Conservation (phyloP, 1,284 basidiomycete species). For the Ganoderma sp. region DNA sequence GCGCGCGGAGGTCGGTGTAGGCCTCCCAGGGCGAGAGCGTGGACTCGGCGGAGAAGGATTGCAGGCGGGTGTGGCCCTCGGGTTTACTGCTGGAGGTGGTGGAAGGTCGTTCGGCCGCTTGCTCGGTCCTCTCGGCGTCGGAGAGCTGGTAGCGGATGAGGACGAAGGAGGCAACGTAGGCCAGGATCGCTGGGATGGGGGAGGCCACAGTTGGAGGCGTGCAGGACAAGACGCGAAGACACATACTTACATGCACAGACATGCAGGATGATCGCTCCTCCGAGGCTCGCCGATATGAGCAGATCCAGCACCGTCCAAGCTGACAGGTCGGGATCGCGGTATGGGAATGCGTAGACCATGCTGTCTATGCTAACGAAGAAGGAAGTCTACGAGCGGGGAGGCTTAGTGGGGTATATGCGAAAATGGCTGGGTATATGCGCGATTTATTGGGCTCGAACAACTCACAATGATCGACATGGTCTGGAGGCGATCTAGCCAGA, state of each 20-base stretch:
- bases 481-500: conserved; percentile 43
- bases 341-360: conserved; percentile 39
- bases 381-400: conserved; percentile 37
- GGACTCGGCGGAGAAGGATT: conserved; percentile 18
- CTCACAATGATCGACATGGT: conserved; percentile 41
- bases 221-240: conserved; percentile 17
- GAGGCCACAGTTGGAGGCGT: conserved; percentile 20
- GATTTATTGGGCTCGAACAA: conserved; percentile 45
- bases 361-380: conserved; percentile 48
- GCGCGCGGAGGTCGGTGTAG: conserved; percentile 25
- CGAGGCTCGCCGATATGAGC: conserved; percentile 39
- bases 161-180: conserved; percentile 43
- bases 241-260: conserved; percentile 42
- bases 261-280: conserved; percentile 47
- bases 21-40: background rate
- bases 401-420: conserved; percentile 40
- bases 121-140: conserved; percentile 36
- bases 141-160: conserved; percentile 42
- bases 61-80: conserved; percentile 37
- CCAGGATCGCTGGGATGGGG: conserved; percentile 37
- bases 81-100: conserved; percentile 21
- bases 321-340: conserved; percentile 21
- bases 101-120: conserved; percentile 9
- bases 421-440: background rate
- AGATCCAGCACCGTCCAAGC: conserved; percentile 31